A percentile compares a stretch with the other conserved stretches of the same genome.
Conservation (phyloP, 106 monocot species). For the Phalaenopsis equestris region DNA sequence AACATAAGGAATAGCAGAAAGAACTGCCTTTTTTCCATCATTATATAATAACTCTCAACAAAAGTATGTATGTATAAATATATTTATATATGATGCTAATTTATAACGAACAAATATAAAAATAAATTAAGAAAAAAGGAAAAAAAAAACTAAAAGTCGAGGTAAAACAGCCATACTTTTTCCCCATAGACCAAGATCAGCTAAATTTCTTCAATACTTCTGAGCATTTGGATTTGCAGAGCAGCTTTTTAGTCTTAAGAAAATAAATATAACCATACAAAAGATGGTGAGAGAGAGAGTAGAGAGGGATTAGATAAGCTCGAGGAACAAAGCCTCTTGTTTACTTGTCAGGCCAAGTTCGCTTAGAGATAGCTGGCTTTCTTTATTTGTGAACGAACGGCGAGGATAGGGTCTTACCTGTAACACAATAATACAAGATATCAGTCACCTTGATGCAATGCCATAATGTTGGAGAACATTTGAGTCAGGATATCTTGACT, state of each 20-base stretch:
- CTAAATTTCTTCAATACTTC: not conserved
- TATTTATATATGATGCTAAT: too few relatives aligned
- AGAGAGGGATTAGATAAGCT: constrained; percentile 37
- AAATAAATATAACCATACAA: not conserved
- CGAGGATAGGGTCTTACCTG: constrained; percentile 90
- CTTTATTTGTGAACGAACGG: constrained; percentile 55
- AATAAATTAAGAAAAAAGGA: not conserved
- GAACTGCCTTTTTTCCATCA: too few relatives aligned
- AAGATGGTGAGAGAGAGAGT: too few relatives aligned
- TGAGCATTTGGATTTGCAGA: not conserved
- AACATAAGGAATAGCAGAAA: too few relatives aligned
- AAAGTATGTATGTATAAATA: too few relatives aligned
- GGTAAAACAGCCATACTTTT: not conserved
- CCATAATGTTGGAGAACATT: too few relatives aligned
- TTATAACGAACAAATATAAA: not conserved
- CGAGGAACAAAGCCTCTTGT: constrained; percentile 91
- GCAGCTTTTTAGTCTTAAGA: not conserved
- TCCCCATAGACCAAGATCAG: not conserved
- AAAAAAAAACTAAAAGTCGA: not conserved
- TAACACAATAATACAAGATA: not conserved
- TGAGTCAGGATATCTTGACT: too few relatives aligned
- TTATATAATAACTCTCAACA: too few relatives aligned
- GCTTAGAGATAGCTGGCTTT: constrained; percentile 42
- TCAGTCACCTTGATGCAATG: too few relatives aligned
- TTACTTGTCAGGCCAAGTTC: constrained; percentile 84